Conservation (phyloP, 768 basidiomycete species). For the Ramaria sp. region DNA sequence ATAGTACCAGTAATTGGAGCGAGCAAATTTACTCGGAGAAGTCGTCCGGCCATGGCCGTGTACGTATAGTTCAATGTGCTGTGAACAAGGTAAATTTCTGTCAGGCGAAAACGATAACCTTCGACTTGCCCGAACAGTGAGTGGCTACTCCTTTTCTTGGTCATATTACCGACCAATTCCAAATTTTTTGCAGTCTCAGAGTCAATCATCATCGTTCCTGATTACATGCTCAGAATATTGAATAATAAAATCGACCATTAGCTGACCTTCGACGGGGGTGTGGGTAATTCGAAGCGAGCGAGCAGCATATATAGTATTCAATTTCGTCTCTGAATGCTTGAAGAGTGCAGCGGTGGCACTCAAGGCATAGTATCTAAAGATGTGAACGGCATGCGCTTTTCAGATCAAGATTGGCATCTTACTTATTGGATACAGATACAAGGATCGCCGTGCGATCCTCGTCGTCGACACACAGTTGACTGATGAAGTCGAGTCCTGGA, state of each 20-base stretch:
- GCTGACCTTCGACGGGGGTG: conserved; percentile 50
- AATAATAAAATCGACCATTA: neutral
- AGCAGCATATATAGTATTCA: conserved; percentile 61
- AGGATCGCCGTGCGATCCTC: conserved; percentile 74
- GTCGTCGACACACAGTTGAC: conserved; percentile 68
- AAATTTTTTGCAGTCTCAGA: conserved; percentile 79
- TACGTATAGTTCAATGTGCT: conserved; percentile 72
- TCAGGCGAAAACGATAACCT: neutral
- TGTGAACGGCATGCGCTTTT: neutral
- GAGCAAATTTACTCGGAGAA: conserved; percentile 70
- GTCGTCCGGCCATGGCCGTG: conserved; percentile 82
- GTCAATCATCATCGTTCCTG: conserved; percentile 91
- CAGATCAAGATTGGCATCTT: conserved; percentile 15
- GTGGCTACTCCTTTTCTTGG: conserved; percentile 53
- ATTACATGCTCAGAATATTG: neutral
- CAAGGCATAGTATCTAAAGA: conserved; percentile 71
- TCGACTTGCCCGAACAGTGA: conserved; percentile 65
- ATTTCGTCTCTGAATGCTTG: conserved; percentile 63
- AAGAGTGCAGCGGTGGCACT: conserved; percentile 81
- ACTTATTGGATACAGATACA: conserved; percentile 74
- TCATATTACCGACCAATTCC: conserved; percentile 75
- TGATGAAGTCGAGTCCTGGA: conserved; percentile 67
- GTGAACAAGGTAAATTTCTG: conserved; percentile 1
- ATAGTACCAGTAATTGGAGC: conserved; percentile 63
- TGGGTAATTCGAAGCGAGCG: conserved; percentile 67